Conservation (phyloP, 139 green algal genomes). For the Tetraselmis chui region DNA sequence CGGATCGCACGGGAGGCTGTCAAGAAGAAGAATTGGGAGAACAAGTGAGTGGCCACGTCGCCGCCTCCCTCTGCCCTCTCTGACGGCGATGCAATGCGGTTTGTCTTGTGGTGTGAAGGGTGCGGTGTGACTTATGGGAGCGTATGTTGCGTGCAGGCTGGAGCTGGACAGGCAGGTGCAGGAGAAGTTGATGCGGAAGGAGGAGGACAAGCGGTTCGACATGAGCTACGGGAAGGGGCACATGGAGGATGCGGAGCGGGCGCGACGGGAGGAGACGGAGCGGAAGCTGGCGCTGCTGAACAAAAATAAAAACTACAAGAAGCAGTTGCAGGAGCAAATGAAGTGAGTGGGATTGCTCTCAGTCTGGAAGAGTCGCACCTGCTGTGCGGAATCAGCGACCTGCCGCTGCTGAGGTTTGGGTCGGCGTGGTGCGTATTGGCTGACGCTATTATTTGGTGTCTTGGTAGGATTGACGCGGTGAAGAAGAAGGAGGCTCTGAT, state of each 20-base stretch:
- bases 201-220: neutral
- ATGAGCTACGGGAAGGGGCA: neutral
- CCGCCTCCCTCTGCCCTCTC: neutral
- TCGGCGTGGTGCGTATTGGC: neutral
- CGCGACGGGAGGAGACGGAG: neutral
- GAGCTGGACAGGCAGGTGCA: neutral
- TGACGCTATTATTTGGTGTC: neutral
- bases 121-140: neutral
- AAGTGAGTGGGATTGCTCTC: neutral
- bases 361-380: neutral
- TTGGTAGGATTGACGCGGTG: neutral
- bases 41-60: neutral
- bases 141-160: neutral
- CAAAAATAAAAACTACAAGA: neutral
- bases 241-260: neutral
- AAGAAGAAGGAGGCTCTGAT: neutral
- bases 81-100: neutral
- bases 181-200: neutral
- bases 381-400: too few relatives aligned
- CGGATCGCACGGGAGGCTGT: neutral
- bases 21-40: neutral
- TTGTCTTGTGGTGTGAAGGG: neutral
- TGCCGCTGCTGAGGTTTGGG: neutral
- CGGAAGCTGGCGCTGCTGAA: neutral
- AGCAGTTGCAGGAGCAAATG: neutral